Base-by-base conservation (phyloP, 2,329 filamentous ascomycete genomes). In the Dothiorella sarmentorum region DNA sequence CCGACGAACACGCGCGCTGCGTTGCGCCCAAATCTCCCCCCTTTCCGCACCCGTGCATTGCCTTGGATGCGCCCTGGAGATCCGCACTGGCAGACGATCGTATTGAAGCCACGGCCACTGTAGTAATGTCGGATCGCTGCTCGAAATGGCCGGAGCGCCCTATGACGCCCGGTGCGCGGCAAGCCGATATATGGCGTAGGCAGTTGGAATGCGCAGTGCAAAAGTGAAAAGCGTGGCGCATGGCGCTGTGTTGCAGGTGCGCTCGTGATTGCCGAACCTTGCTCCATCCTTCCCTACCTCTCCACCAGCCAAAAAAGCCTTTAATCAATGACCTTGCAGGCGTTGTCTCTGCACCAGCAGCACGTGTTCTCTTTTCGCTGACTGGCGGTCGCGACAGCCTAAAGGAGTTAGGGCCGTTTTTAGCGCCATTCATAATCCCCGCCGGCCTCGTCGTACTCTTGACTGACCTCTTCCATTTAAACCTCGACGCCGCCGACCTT, bases 381-480 rank as follows among this genome's bases (percentile, higher is more conserved):
- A 42, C 29, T 59, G 49, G 57, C 49, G 47, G 47, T 55, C 18
- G 49, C 35, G 31, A 26, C 52, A 29, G 38, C 52, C 52, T 44
- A 56, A 56, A 43, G 17, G 17, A 38, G 52, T 26, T 43, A 56
- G 52, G 26, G 37, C 29, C 26, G 38, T n/a, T 18, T 20, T 22
- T 58, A 58, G 56, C 44, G 56, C 42, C 40, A 55, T 55, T 58
- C 52, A 52, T 61, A 57, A 60, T 52, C 58, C 40, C 49, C 56
- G 57, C 49, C 37, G 45, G n/a, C 51, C 38, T 42, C 43, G 29
- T 26, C 35, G 51, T 31, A 70, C 63, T 63, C 67, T 63, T 63
- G 65, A 66, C 63, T 63, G 65, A 66, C 63, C 61, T 58, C 55
- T 33, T 53, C 51, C 52, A 49, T 57, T 40, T 38, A 51, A 49